A percentile compares a stretch with the other conserved stretches of the same genome.
Conservation (phyloP, 352 stramenopile genomes). For the Thalassiosira hispida region DNA sequence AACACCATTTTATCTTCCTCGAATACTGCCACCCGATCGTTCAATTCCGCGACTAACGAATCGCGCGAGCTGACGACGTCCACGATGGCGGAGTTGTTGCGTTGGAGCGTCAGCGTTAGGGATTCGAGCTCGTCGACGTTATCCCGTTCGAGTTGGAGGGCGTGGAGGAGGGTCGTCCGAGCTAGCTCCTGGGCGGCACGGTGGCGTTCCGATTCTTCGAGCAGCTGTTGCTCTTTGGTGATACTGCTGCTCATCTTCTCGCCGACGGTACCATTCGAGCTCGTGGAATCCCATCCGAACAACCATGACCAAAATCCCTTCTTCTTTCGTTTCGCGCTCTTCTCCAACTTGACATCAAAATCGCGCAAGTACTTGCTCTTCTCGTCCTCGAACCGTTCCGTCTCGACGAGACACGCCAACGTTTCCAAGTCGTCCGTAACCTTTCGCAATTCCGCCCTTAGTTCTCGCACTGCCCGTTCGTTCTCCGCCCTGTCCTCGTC, state of each 20-base stretch:
- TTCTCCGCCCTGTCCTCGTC: slow-evolving; percentile 36
- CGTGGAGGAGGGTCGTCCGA: slow-evolving; percentile 67
- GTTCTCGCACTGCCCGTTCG: slow-evolving; percentile 35
- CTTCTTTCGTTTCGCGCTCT: slow-evolving; percentile 10
- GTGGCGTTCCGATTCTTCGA: slow-evolving; percentile 37
- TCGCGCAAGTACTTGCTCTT: slow-evolving; percentile 41
- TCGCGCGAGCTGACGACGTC: slow-evolving; percentile 76
- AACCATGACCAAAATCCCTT: slow-evolving; percentile 64
- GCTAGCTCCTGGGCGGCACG: slow-evolving; percentile 59
- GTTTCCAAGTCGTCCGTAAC: slow-evolving; percentile 67
- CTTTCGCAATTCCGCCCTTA: slow-evolving; percentile 53
- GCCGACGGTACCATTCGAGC: slow-evolving; percentile 4
- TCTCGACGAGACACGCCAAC: slow-evolving; percentile 71
- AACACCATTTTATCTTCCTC: slow-evolving; percentile 83
- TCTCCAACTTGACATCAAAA: slow-evolving; percentile 32
- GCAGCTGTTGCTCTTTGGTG: slow-evolving; percentile 5
- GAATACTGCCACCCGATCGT: slow-evolving; percentile 79
- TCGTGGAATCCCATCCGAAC: slow-evolving; percentile 51
- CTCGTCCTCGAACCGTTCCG: slow-evolving; percentile 61
- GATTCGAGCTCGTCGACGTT: slow-evolving; percentile 77
- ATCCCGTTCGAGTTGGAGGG: slow-evolving; percentile 66
- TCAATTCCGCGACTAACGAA: slow-evolving; percentile 76
- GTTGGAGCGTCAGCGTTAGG: slow-evolving; percentile 50
- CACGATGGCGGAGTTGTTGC: slow-evolving; percentile 80
- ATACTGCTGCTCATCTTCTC: not conserved